phyloP scores from a whole-genome alignment of 495 filamentous ascomycete genomes.

The Copromyces sp. region DNA sequence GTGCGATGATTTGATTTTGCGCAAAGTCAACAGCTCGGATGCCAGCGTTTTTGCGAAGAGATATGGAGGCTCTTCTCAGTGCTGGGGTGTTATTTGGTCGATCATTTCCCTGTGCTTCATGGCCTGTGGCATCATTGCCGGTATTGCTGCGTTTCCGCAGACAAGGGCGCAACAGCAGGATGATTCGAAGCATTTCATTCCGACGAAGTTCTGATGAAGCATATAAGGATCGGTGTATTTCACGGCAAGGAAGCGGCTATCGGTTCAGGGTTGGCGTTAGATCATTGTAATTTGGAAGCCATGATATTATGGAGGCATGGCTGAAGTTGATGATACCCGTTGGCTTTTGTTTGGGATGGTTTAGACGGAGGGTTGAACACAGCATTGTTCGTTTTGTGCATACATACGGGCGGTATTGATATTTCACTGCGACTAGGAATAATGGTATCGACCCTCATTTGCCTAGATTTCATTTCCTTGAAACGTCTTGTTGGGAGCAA shows the following conservation, averaged over 20 bases:
- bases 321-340: not conserved
- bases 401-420: not conserved
- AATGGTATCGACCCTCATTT: not conserved
- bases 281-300: not conserved
- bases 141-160: slow-evolving; percentile 65
- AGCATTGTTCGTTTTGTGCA: not conserved
- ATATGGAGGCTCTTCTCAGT: slow-evolving; percentile 70
- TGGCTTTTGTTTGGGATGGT: not conserved
- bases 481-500: not conserved
- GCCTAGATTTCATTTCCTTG: not conserved
- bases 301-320: not conserved
- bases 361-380: not conserved
- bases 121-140: slow-evolving; percentile 58
- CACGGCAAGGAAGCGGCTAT: not conserved
- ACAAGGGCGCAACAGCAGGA: slow-evolving; percentile 55
- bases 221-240: not conserved
- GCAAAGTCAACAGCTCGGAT: slow-evolving; percentile 72
- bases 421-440: not conserved
- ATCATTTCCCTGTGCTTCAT: slow-evolving; percentile 61
- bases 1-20: slow-evolving; percentile 73
- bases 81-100: slow-evolving; percentile 74
- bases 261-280: not conserved
- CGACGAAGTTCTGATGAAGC: slow-evolving; percentile 23
- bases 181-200: slow-evolving; percentile 57
- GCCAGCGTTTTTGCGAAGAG: slow-evolving; percentile 70